Evolutionary conservation across 2,329 filamentous ascomycete species (phyloP), one percentile per base, ranked within the genome.

Genomic region (Cryphonectria naterciae): DNA sequence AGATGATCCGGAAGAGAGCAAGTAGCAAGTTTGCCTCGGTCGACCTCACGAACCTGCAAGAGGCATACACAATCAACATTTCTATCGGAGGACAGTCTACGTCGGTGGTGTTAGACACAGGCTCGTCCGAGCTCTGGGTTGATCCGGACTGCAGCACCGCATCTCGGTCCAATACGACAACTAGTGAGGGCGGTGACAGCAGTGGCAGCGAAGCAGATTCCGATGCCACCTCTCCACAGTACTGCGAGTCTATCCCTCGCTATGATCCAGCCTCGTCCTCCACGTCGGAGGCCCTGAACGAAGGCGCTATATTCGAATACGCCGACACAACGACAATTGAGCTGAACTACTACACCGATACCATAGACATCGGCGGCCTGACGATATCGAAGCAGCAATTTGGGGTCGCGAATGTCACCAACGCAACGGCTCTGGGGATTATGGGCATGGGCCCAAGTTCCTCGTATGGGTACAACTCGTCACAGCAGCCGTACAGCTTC

Each of bases 51-150:
- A 54, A 54, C 35, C n/a, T 65, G 2, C 54, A 35, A 37, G 32
- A 7, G n/a, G 19, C 32, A 4, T 68, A 56, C 66, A 61, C 11
- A 13, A 54, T 71, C 66, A 61, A 71, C 61, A 67, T 71, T 8
- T 60, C 66, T 4, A 65, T 69, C 13, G 61, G n/a, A 4, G 69
- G 66, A 54, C 69, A 65, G 32, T 15, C 25, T 11, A 71, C 78
- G 28, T 72, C 81, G 13, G 76, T 77, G 32, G 49, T 71, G 17
- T 17, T 77, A 37, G 74, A 77, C 52, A 74, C 75, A 2, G 74
- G 75, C 32, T 75, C 74, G n/a, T 68, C 56, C 2, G 74, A 76
- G 25, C 66, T 75, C 6, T 76, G 74, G 74, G 73, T 75, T 7
- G 68, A 74, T 25, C 73, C 74, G 7, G n/a, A 60, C 7, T 69